Evolutionary conservation across 164 flowering plant species (phyloP).

Genomic region (Chloranthus sessilifolius): DNA sequence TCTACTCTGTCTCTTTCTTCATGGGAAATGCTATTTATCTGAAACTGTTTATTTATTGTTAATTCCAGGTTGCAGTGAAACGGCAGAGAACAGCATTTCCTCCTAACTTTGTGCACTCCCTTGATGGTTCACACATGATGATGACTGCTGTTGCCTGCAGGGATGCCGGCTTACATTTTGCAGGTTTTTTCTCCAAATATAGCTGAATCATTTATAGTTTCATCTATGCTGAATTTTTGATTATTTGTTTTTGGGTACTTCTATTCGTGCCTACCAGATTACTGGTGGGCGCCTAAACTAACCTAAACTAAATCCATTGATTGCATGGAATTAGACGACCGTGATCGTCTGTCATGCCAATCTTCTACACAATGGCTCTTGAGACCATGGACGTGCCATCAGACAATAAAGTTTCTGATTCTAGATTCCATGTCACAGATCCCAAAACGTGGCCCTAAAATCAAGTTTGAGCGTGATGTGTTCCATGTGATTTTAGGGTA

Average conservation of each 20-base stretch:
- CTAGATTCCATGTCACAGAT: too few relatives aligned
- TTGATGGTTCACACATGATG: constrained; percentile 99
- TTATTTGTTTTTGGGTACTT: background rate
- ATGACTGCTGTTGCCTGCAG: constrained; percentile 95
- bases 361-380: too few relatives aligned
- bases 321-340: too few relatives aligned
- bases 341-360: too few relatives aligned
- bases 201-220: too few relatives aligned
- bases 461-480: too few relatives aligned
- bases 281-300: background rate
- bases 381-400: too few relatives aligned
- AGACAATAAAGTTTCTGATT: too few relatives aligned
- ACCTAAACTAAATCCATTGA: background rate
- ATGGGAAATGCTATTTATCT: background rate
- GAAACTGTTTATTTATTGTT: background rate
- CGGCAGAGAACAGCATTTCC: constrained; percentile 94
- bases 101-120: constrained; percentile 94
- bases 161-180: constrained; percentile 80
- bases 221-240: too few relatives aligned
- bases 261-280: too few relatives aligned
- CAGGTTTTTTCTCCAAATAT: constrained; percentile 61
- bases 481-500: too few relatives aligned
- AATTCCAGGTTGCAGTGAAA: constrained; percentile 57
- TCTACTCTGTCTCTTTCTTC: background rate
- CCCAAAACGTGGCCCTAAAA: too few relatives aligned